Evolutionary conservation across 2,329 filamentous ascomycete species (phyloP), one percentile per base, ranked within the genome.

Genomic region (Cladophialophora exuberans): DNA sequence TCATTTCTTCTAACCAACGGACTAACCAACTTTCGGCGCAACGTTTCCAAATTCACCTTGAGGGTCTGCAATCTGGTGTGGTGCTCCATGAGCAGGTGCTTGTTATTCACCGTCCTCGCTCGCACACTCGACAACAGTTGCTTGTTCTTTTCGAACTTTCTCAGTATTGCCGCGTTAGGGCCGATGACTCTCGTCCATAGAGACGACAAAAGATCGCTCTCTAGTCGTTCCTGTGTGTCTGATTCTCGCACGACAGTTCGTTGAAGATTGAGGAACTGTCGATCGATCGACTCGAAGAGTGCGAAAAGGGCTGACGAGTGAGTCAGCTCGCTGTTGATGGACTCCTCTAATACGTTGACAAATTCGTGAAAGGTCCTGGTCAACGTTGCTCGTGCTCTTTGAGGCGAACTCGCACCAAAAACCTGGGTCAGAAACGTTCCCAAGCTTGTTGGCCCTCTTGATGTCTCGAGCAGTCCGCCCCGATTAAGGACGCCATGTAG

Each of bases 71-170:
- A 82, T 59, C 89, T 87, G 57, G 88, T 85, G 65, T 95, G 94
- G 72, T 97, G 92, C 65, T 91, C 88, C 61, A 94, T 84, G 6
- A 97, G 81, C 30, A 95, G 81, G 60, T 85, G 84, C 73, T 97
- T 97, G 75, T 97, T 96, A 58, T 84, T 83, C 20, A 96, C 85
- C 1, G 92, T 96, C 65, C 88, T 88, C 55, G 87, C 83, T 60
- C 91, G 85, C 53, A 97, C 87, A 62, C 87, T 87, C 45, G 81
- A 83, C 20, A 97, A 83, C 1, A 97, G 79, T 45, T 85, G 80
- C 59, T 87, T 87, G 77, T 97, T 97, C 73, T 89, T 90, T 70
- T 96, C 90, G 72, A 91, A 97, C 71, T 97, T 97, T 68, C 84
- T 83, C n/a, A 96, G 79, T 62, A 87, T 82, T 39, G 79, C 80